A percentile compares a stretch with the other conserved stretches of the same genome.
Conservation (phyloP, 2,329 filamentous ascomycete genomes). For the Aureobasidium sp. region DNA sequence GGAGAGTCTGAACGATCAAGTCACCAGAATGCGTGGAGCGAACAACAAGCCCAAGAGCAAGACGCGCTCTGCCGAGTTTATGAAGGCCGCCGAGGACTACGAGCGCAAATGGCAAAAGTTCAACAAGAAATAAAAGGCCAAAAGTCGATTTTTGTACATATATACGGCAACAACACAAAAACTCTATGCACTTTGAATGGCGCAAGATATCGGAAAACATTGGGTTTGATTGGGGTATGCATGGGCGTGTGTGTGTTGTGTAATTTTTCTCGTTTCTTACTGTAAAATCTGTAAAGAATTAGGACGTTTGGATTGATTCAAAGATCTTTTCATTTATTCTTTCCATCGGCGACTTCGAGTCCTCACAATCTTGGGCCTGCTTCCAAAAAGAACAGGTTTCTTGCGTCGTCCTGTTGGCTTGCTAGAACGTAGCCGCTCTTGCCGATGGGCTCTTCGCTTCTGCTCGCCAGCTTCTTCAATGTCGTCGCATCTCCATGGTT, state of each 20-base stretch:
- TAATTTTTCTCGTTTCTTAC: too few relatives aligned
- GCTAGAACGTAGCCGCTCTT: slow-evolving; percentile 37
- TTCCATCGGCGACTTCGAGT: too few relatives aligned
- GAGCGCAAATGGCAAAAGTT: slow-evolving; percentile 12
- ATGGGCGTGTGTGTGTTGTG: too few relatives aligned
- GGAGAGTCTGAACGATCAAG: background rate
- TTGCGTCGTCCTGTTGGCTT: slow-evolving; percentile 21
- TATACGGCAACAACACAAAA: background rate
- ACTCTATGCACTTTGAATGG: background rate
- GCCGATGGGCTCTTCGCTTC: slow-evolving; percentile 40
- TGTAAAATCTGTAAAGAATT: too few relatives aligned
- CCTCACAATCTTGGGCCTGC: background rate
- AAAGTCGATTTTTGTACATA: background rate
- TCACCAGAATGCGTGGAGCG: background rate
- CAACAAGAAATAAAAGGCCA: slow-evolving; percentile 3
- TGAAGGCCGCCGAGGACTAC: slow-evolving; percentile 14
- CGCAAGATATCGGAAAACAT: background rate
- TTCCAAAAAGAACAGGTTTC: slow-evolving; percentile 30
- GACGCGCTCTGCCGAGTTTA: slow-evolving; percentile 13
- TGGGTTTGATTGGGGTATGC: background rate
- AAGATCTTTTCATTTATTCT: too few relatives aligned
- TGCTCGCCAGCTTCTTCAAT: slow-evolving; percentile 36
- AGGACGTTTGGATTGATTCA: too few relatives aligned
- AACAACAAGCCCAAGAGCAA: background rate
- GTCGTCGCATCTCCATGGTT: slow-evolving; percentile 47